A percentile compares a stretch with the other conserved stretches of the same genome.
phyloP scores from a whole-genome alignment of 2,329 filamentous ascomycete genomes.

The Ophiostoma montium region DNA sequence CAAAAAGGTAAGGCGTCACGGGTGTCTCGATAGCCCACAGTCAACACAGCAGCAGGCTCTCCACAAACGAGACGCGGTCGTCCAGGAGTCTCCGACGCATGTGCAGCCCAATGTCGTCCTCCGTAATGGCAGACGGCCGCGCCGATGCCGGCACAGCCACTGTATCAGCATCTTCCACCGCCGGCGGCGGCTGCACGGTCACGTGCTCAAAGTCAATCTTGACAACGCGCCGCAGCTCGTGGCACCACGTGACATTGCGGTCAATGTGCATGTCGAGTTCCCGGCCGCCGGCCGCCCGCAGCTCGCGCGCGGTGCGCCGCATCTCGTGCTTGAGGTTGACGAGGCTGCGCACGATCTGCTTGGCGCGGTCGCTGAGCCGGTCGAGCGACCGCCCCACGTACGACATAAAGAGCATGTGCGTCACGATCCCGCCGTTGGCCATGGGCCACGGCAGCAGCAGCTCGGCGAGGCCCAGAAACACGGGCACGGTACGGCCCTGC shows the following conservation, averaged over 20 bases:
- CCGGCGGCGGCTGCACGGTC: not conserved
- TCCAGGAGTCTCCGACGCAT: no score
- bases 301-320: constrained; percentile 6
- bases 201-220: constrained; percentile 8
- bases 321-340: constrained; percentile 3
- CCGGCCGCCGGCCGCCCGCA: not conserved
- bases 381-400: constrained; percentile 8
- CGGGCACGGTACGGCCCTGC: constrained; percentile 7
- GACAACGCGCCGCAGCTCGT: constrained; percentile 6
- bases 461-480: constrained; percentile 6
- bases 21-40: no score
- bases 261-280: not conserved
- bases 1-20: no score
- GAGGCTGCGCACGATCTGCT: not conserved
- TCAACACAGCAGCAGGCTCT: no score
- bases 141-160: no score
- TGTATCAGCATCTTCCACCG: no score
- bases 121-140: no score
- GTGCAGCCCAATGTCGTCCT: no score
- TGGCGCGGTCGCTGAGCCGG: not conserved
- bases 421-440: constrained; percentile 2
- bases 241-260: constrained; percentile 8
- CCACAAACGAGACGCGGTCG: no score
- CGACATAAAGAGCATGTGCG: constrained; percentile 14
- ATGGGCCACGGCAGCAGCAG: constrained; percentile 9